phyloP scores from a whole-genome alignment of 169 alveolate genomes.

The Plasmodium gaboni region DNA sequence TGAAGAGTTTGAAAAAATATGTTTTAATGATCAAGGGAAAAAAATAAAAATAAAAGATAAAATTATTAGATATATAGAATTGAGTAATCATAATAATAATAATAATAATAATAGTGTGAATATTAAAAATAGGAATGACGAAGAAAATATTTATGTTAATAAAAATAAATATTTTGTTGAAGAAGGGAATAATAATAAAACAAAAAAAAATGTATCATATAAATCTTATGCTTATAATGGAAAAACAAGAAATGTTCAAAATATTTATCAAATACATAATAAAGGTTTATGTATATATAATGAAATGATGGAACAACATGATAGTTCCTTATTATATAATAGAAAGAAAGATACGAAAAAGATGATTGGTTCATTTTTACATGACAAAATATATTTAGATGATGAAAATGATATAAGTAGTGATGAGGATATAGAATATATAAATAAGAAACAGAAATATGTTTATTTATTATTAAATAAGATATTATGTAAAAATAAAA shows the following conservation, averaged over 20 bases:
- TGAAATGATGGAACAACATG: no score
- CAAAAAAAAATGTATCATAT: no score
- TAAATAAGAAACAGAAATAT: slow-evolving; percentile 17
- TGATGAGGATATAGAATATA: slow-evolving; percentile 9
- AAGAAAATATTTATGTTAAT: neutral
- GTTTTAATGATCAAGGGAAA: slow-evolving; percentile 16
- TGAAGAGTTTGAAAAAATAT: slow-evolving; percentile 39
- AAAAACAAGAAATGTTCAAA: no score
- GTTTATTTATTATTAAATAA: slow-evolving; percentile 15
- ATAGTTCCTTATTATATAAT: neutral
- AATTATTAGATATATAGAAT: slow-evolving; percentile 49
- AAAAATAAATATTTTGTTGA: neutral
- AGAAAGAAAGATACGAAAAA: neutral
- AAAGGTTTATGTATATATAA: no score
- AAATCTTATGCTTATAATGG: no score
- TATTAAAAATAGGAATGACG: neutral
- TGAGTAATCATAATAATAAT: neutral
- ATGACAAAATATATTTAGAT: slow-evolving; percentile 30
- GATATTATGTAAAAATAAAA: slow-evolving; percentile 1
- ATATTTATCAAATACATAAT: no score
- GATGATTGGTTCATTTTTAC: slow-evolving; percentile 4
- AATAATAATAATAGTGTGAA: neutral
- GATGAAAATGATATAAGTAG: slow-evolving; percentile 3
- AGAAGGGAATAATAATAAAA: no score
- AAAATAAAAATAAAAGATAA: slow-evolving; percentile 36